Percentiles rank a stretch among this genome's conserved stretches.
Evolutionary conservation across 2,329 filamentous ascomycete genomes (phyloP).

Genomic region (Cladobotryum protrusum): DNA sequence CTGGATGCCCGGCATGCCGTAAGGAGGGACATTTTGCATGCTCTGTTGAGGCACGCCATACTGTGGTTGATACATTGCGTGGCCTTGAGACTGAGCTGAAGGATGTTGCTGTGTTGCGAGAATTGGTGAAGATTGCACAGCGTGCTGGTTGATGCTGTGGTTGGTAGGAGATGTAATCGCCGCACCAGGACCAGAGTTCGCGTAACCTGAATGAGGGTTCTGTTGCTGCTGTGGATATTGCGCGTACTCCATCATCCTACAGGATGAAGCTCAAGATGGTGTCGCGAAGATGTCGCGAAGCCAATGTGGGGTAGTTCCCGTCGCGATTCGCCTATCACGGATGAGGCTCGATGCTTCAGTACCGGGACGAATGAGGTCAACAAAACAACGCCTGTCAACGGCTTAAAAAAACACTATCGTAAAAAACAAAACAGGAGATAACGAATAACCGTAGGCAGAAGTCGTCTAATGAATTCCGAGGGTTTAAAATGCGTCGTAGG

Average conservation of each 20-base stretch:
- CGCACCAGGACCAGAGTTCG: constrained; percentile 48
- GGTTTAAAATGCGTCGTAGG: constrained; percentile 28
- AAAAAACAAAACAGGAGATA: constrained; percentile 13
- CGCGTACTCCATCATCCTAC: constrained; percentile 66
- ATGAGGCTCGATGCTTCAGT: constrained; percentile 7
- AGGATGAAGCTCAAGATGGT: constrained; percentile 18
- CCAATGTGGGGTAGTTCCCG: constrained; percentile 11
- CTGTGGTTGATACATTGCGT: constrained; percentile 74
- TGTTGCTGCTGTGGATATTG: constrained; percentile 66
- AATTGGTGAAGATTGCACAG: constrained; percentile 71
- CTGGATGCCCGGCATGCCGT: constrained; percentile 76
- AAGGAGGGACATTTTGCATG: constrained; percentile 58
- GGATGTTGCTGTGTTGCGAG: constrained; percentile 67
- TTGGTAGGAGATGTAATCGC: constrained; percentile 69
- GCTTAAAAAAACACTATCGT: constrained; percentile 7
- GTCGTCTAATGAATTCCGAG: constrained; percentile 22
- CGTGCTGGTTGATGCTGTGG: constrained; percentile 60
- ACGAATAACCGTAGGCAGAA: constrained; percentile 19
- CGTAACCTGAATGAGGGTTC: constrained; percentile 59
- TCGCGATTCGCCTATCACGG: constrained; percentile 17
- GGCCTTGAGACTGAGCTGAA: constrained; percentile 51
- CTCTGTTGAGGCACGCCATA: constrained; percentile 67
- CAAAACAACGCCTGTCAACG: constrained; percentile 6
- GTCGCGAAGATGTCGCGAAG: constrained; percentile 19
- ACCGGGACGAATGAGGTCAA: constrained; percentile 15